A percentile compares a stretch with the other conserved stretches of the same genome.
Conservation (phyloP, 2,329 filamentous ascomycete genomes). For the Aureobasidium subglaciale region DNA sequence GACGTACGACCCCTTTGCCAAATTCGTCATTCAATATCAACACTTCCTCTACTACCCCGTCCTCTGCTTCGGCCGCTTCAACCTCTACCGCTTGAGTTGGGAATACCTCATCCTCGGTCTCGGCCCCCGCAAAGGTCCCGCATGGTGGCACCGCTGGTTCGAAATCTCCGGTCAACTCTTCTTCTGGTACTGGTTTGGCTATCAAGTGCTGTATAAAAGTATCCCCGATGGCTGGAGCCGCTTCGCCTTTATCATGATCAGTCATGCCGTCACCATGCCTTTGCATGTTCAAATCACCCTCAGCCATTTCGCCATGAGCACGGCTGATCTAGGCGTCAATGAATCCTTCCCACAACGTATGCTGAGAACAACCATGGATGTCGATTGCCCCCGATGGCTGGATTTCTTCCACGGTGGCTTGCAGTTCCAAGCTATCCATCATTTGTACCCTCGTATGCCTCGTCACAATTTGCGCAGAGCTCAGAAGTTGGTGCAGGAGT, state of each 20-base stretch:
- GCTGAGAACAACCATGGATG: constrained; percentile 88
- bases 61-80: constrained; percentile 63
- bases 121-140: constrained; percentile 52
- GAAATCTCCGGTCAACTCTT: constrained; percentile 57
- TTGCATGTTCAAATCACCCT: constrained; percentile 86
- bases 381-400: constrained; percentile 80
- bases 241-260: constrained; percentile 63
- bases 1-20: constrained; percentile 54
- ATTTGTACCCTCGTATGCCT: constrained; percentile 76
- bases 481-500: constrained; percentile 70
- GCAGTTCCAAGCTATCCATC: constrained; percentile 85
- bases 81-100: constrained; percentile 63
- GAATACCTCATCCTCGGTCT: constrained; percentile 52
- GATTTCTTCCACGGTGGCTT: constrained; percentile 85
- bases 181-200: constrained; percentile 64
- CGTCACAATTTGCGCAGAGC: constrained; percentile 72
- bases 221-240: constrained; percentile 54
- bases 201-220: constrained; percentile 53
- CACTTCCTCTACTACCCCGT: constrained; percentile 60
- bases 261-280: constrained; percentile 72
- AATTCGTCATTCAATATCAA: constrained; percentile 54
- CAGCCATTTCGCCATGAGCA: constrained; percentile 87
- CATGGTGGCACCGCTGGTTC: constrained; percentile 61
- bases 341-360: constrained; percentile 89
- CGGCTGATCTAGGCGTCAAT: constrained; percentile 70